Percentiles rank a stretch among this genome's conserved stretches.
Conservation (phyloP, 176 grass and related monocot species). For the Oropetium thomaeum region DNA sequence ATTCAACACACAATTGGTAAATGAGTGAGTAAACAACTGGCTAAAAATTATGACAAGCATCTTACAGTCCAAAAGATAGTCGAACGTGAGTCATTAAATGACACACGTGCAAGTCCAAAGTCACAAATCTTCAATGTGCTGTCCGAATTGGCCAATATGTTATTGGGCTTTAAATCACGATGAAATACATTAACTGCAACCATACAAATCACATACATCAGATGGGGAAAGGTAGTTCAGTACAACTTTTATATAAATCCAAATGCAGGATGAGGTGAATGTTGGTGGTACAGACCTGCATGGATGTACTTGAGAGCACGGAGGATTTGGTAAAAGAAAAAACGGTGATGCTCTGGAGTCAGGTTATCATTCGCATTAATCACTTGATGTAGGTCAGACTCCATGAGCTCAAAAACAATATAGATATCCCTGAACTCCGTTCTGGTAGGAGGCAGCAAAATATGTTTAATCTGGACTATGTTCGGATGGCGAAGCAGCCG, state of each 20-base stretch:
- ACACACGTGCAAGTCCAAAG: constrained; percentile 93
- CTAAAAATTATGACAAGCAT: neutral
- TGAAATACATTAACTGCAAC: constrained; percentile 95
- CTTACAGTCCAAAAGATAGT: constrained; percentile 99
- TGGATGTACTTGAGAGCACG: constrained; percentile 97
- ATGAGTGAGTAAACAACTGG: too few species aligned
- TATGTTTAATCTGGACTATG: constrained; percentile 82
- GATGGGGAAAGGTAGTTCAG: too few species aligned
- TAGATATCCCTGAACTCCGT: constrained; percentile 87
- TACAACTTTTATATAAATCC: too few species aligned
- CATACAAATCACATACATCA: too few species aligned
- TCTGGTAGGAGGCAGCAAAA: constrained; percentile 74
- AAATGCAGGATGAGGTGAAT: too few species aligned
- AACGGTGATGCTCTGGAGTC: constrained; percentile 74
- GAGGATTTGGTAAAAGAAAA: constrained; percentile 95
- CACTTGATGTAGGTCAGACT: constrained; percentile 74
- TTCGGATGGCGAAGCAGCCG: constrained; percentile 65
- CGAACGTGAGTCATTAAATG: constrained; percentile 89
- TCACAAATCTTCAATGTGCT: constrained; percentile 99
- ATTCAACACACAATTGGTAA: too few species aligned
- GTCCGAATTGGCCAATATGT: constrained; percentile 95
- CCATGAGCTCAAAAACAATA: constrained; percentile 93
- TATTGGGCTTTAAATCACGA: constrained; percentile 94
- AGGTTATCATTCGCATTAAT: constrained; percentile 78
- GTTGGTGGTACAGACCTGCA: too few species aligned